Evolutionary conservation across 768 basidiomycete species (phyloP), one percentile per base, ranked within the genome.

Genomic region (Lentinula sp.): DNA sequence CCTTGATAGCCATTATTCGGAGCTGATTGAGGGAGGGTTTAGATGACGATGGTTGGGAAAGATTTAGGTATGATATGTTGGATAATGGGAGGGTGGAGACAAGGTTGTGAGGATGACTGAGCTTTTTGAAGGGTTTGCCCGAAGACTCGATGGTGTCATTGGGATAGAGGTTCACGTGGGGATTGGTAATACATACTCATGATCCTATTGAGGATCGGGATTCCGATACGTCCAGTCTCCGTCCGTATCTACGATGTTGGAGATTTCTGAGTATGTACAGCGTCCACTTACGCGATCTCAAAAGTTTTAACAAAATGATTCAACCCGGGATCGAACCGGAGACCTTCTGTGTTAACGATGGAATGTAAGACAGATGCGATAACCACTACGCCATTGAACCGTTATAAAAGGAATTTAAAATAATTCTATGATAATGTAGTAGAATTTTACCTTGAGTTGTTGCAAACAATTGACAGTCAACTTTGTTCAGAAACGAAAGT

Each of bases 341-440:
- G 51, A 52, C 51, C 51, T 52, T 52, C 51, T 52, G 51, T 52
- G 51, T 6, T 5, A 31, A 0, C 28, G 3, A 3, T 28, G 28
- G 28, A 28, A 28, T 28, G 28, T 55, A 55, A 55, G 53, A 55
- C 53, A 55, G 53, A 55, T 55, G 53, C 53, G 53, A 55, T 55
- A 55, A 55, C 53, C 53, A 55, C 53, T 55, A 55, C 53, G 53
- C 53, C 53, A 55, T 55, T 55, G 53, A 55, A 55, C 53, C 53
- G 10, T 13, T 9, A 13, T 2, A n/a, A 2, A 1, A 21, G 1
- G 28, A 28, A 28, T 28, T 28, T 28, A 0, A 28, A 3, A 3
- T 28, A 0, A 28, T 28, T 0, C 0, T 0, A 28, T 28, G 28
- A 28, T 28, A 0, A 0, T 28, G 28, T 0, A 28, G 28, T 28